phyloP scores from a whole-genome alignment of 371 early-diverging fungal species.

The Smittium culicis region DNA sequence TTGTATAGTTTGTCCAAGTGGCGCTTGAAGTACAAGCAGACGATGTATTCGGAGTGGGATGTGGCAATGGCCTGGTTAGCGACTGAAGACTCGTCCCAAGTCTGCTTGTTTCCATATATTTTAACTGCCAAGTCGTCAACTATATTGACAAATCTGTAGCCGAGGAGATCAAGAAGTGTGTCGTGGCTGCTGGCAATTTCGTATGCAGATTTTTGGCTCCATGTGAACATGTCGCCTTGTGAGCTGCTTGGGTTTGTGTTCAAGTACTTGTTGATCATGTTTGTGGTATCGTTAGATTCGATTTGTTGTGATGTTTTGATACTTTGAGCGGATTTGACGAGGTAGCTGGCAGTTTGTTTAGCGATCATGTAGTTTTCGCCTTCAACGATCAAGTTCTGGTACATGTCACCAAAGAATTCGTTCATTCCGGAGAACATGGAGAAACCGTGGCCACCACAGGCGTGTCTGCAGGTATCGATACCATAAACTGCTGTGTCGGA shows the following conservation, averaged over 20 bases:
- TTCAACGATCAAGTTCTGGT: conserved; percentile 65
- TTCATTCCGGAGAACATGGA: conserved; percentile 59
- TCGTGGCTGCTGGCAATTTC: conserved; percentile 30
- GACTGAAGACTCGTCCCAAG: conserved; percentile 53
- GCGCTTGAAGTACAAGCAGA: conserved; percentile 41
- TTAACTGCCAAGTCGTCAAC: conserved; percentile 36
- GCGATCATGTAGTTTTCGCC: conserved; percentile 64
- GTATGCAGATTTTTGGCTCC: background rate
- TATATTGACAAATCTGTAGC: conserved; percentile 40
- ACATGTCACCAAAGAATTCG: conserved; percentile 47
- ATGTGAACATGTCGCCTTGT: background rate
- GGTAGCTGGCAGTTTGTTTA: conserved; percentile 56
- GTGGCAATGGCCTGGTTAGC: conserved; percentile 44
- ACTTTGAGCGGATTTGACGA: conserved; percentile 44
- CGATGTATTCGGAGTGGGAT: conserved; percentile 50
- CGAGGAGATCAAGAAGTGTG: conserved; percentile 43
- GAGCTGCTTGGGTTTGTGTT: background rate
- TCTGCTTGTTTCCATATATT: conserved; percentile 30
- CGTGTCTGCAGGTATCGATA: conserved; percentile 62
- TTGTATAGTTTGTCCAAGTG: conserved; percentile 31
- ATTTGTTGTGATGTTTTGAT: conserved; percentile 17
- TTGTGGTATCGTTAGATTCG: conserved; percentile 20
- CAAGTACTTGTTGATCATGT: conserved; percentile 19
- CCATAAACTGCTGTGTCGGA: conserved; percentile 55
- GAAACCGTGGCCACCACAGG: conserved; percentile 77